These are phyloP conservation scores for Alternaria ventricosa DNA, from an alignment of 2,329 filamentous ascomycete genomes.

Conservation along the genomic window DNA sequence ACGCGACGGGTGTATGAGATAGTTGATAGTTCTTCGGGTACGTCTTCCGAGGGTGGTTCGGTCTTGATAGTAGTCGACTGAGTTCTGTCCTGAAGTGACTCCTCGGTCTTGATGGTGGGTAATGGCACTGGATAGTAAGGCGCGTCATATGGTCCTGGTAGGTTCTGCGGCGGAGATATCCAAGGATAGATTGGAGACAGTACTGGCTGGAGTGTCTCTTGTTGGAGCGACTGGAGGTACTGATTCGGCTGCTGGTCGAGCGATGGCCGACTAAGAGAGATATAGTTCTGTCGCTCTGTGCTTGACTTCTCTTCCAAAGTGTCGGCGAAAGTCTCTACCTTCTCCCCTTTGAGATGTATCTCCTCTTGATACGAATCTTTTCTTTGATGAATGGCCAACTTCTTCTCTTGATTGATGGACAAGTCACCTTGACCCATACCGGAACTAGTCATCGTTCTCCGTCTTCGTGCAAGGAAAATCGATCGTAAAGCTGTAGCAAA, in stretches of 20 bases:
- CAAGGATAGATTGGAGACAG: conserved; percentile 42
- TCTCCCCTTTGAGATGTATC: background rate
- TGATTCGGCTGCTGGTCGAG: conserved; percentile 10
- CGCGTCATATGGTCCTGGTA: conserved; percentile 46
- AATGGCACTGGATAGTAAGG: conserved; percentile 42
- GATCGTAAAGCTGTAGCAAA: conserved; percentile 26
- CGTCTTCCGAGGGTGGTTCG: conserved; percentile 8
- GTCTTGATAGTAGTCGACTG: conserved; percentile 4
- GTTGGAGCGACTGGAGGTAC: conserved; percentile 20
- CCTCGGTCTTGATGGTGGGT: conserved; percentile 27
- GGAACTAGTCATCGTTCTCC: conserved; percentile 19
- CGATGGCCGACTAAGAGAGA: background rate
- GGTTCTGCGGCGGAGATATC: conserved; percentile 36
- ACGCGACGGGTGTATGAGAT: conserved; percentile 37
- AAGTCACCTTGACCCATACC: background rate
- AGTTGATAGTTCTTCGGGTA: conserved; percentile 6
- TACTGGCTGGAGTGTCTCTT: conserved; percentile 22
- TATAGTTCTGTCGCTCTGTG: background rate
- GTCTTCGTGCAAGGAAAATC: conserved; percentile 20
- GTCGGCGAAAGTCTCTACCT: background rate
- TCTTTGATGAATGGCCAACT: background rate
- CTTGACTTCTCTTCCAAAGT: background rate
- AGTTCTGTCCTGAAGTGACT: conserved; percentile 20
- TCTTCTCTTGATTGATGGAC: background rate
- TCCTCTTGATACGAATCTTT: conserved; percentile 5